These are phyloP conservation scores for Tulasnella calospora DNA, from an alignment of 768 basidiomycete genomes.

Conservation along the genomic window DNA sequence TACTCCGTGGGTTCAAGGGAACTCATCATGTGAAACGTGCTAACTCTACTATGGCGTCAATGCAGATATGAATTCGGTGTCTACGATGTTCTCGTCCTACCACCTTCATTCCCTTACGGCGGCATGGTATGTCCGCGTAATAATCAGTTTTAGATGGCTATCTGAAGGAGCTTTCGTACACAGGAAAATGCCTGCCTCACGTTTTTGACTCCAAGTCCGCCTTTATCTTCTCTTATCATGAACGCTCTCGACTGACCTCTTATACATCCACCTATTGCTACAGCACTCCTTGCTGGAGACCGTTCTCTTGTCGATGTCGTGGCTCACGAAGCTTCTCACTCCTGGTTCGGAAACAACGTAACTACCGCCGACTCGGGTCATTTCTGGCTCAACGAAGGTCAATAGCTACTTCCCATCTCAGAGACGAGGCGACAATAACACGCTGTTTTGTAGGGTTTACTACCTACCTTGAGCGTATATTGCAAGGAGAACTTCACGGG, in stretches of 20 bases:
- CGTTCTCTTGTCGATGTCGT: conserved; percentile 81
- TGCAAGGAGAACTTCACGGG: conserved; percentile 64
- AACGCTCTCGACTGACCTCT: background rate
- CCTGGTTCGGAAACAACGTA: conserved; percentile 88
- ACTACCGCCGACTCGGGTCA: conserved; percentile 70
- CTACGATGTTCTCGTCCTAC: conserved; percentile 84
- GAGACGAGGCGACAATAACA: background rate
- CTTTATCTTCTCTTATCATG: background rate
- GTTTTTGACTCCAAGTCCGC: conserved; percentile 79
- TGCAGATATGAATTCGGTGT: conserved; percentile 69
- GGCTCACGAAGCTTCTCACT: conserved; percentile 69
- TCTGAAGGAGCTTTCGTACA: background rate
- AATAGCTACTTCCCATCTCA: background rate
- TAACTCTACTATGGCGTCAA: background rate
- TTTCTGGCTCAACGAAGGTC: conserved; percentile 81
- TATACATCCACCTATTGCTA: conserved; percentile 8
- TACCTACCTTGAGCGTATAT: conserved; percentile 81
- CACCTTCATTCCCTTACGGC: conserved; percentile 89
- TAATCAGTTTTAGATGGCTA: background rate
- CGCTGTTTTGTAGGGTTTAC: conserved; percentile 59
- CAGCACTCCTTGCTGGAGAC: conserved; percentile 82
- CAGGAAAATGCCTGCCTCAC: conserved; percentile 87
- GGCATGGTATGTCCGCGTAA: conserved; percentile 57
- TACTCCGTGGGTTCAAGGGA: conserved; percentile 9
- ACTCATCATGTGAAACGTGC: background rate